A percentile compares a stretch with the other conserved stretches of the same genome.
phyloP scores from a whole-genome alignment of 2,329 filamentous ascomycete genomes.

The Plectosphaerella sp. region DNA sequence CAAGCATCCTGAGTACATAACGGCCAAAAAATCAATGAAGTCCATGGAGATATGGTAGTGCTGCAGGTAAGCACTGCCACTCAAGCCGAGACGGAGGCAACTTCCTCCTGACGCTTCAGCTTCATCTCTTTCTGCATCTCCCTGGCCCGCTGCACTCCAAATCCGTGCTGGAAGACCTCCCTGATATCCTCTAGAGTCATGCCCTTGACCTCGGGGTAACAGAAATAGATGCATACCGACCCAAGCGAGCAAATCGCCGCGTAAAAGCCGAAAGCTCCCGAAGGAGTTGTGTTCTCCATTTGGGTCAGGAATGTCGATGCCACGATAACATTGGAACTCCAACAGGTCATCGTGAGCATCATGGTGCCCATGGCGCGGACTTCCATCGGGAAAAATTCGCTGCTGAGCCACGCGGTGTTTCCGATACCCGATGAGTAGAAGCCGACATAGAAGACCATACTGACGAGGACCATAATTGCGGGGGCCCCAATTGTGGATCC shows the following conservation, averaged over 20 bases:
- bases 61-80: too few relatives aligned
- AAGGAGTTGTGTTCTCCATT: slow-evolving; percentile 45
- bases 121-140: slow-evolving; percentile 29
- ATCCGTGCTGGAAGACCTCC: slow-evolving; percentile 43
- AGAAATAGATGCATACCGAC: slow-evolving; percentile 41
- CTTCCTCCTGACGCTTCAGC: neutral
- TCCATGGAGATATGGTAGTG: too few relatives aligned
- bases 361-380: slow-evolving; percentile 44
- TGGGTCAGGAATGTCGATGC: slow-evolving; percentile 43
- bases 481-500: slow-evolving; percentile 22
- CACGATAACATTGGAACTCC: slow-evolving; percentile 44
- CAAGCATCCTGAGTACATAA: too few relatives aligned
- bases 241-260: slow-evolving; percentile 42
- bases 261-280: slow-evolving; percentile 48
- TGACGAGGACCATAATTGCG: slow-evolving; percentile 30
- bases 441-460: slow-evolving; percentile 35
- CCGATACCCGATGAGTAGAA: slow-evolving; percentile 41
- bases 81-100: too few relatives aligned
- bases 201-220: slow-evolving; percentile 49
- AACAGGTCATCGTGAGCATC: slow-evolving; percentile 41
- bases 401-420: slow-evolving; percentile 41
- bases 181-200: slow-evolving; percentile 51
- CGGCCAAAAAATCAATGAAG: too few relatives aligned
- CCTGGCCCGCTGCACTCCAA: slow-evolving; percentile 36
- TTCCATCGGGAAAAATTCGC: slow-evolving; percentile 41